Base-by-base conservation (phyloP, 2,329 filamentous ascomycete genomes). In the Aspergillus sp. region DNA sequence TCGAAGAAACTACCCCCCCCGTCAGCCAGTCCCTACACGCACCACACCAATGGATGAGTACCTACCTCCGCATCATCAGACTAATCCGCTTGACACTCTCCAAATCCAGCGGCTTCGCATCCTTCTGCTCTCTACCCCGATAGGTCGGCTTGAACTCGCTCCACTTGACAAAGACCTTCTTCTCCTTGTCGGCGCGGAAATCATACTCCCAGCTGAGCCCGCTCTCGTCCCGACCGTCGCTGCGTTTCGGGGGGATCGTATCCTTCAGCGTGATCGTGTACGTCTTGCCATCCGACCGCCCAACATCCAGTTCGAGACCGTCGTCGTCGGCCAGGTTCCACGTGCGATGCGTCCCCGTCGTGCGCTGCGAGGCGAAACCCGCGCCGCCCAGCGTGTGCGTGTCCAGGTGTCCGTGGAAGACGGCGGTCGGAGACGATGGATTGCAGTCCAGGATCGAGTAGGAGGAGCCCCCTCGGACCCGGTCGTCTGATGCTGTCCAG, bases 191-290 rank as follows among this genome's bases (percentile, higher is more conserved):
- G 6, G 63, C 60, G 23, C 47, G 53, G 50, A 93, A 91, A 60
- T 88, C 84, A 57, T 80, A 86, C 70, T 95, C 89, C 81, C 87
- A 94, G 44, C 82, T 88, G 4, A 91, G 64, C 0, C 84, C 85
- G 46, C 87, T 84, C 70, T 87, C 82, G 60, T 92, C 87, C n/a
- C 87, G 76, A 1, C 87, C 88, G 3, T 81, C 76, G 10, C 81
- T 76, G 53, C 79, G 72, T 41, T 70, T 77, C 1, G 80, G 77
- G 0, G 84, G 76, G 3, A 89, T 67, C 50, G 82, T 77, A 65
- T 94, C 87, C 70, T 92, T 94, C 55, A 95, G 68, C 4, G 83
- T 86, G 55, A 95, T 73, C 0, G 88, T 90, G 68, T 92, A 94
- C 17, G 76, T 78, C 65, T 88, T 90, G 47, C 78, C 77, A 64